Percentiles rank a stretch among this genome's conserved stretches.
These are phyloP conservation scores for Fonsecaea monophora DNA, from an alignment of 2,329 filamentous ascomycete genomes.

Conservation along the genomic window DNA sequence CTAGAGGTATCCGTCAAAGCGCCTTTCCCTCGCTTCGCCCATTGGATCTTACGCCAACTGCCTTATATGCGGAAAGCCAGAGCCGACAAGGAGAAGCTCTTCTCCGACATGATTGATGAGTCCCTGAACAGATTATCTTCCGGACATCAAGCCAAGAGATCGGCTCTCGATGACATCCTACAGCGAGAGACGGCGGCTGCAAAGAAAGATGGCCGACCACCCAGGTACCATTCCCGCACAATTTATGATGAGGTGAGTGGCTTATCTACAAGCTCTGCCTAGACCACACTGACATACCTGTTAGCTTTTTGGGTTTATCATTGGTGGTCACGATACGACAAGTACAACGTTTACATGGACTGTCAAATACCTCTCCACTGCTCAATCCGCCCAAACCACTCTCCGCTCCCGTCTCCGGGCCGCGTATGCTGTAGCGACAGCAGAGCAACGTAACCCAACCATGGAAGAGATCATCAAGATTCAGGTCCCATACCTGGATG, in stretches of 20 bases:
- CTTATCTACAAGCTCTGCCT: slow-evolving; percentile 35
- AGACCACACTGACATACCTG: slow-evolving; percentile 13
- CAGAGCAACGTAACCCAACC: slow-evolving; percentile 40
- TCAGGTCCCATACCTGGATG: slow-evolving; percentile 51
- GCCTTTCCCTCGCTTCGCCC: slow-evolving; percentile 33
- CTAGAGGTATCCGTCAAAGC: slow-evolving; percentile 33
- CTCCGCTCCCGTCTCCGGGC: slow-evolving; percentile 45
- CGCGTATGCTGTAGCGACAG: slow-evolving; percentile 40
- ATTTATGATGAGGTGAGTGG: slow-evolving; percentile 43
- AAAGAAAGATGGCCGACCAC: slow-evolving; percentile 43
- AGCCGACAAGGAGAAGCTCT: slow-evolving; percentile 38
- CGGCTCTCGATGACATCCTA: slow-evolving; percentile 48
- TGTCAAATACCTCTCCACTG: slow-evolving; percentile 49
- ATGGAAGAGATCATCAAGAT: slow-evolving; percentile 44
- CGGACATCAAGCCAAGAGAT: slow-evolving; percentile 43
- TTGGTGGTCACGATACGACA: slow-evolving; percentile 58
- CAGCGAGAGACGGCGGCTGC: slow-evolving; percentile 45
- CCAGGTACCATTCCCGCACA: slow-evolving; percentile 39
- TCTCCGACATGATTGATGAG: slow-evolving; percentile 35
- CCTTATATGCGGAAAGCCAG: slow-evolving; percentile 31
- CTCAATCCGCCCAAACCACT: slow-evolving; percentile 46
- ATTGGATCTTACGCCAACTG: slow-evolving; percentile 32
- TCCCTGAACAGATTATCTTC: slow-evolving; percentile 31
- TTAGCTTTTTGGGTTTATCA: slow-evolving; percentile 46
- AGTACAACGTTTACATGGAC: slow-evolving; percentile 52